Evolutionary conservation across 106 monocot genomes (phyloP), one percentile per base, ranked within the genome.

Genomic region (Dendrobium nobile): DNA sequence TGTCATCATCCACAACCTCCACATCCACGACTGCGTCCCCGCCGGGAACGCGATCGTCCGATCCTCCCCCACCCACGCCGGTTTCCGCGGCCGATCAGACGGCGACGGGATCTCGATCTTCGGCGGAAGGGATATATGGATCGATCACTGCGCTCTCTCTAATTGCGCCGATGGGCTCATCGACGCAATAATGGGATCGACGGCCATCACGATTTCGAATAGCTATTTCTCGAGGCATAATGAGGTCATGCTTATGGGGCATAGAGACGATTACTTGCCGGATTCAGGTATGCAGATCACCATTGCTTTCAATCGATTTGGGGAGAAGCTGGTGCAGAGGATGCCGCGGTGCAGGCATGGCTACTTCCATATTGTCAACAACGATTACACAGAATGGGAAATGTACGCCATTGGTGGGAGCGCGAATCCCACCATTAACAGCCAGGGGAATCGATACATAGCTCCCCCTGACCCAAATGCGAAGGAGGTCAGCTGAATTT

Each of bases 381-480:
- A 93, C 59, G 93, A 93, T 72, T 93, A 78, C 84, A 84, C 87
- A 4, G 72, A 56, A 64, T 93, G 93, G 93, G 85, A 87, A 87
- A 93, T 93, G 93, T 93, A 93, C 79, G 93, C 93, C 64, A 89
- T 93, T 77, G 93, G 93, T 0, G 93, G 93, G 4, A 93, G 93
- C 56, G 93, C 90, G 11, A 79, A 48, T 44, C 93, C 93, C 51
- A 93, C 90, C 43, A 87, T 93, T 31, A 88, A 88, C 54, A 93
- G 93, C 85, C 93, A 93, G 84, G 93, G 93, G 31, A 93, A 93
- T 48, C 78, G 92, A 7, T 93, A 85, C 87, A 82, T 75, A 17
- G 93, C 93, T 18, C 93, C 93, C 0, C 11, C 81, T 19, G 81
- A 93, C 41, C 68, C 81, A 22, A 80, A 91, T 28, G 86, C 90